A percentile compares a stretch with the other conserved stretches of the same genome.
phyloP scores from a whole-genome alignment of 495 filamentous ascomycete genomes.

The Geoglossum glabrum region DNA sequence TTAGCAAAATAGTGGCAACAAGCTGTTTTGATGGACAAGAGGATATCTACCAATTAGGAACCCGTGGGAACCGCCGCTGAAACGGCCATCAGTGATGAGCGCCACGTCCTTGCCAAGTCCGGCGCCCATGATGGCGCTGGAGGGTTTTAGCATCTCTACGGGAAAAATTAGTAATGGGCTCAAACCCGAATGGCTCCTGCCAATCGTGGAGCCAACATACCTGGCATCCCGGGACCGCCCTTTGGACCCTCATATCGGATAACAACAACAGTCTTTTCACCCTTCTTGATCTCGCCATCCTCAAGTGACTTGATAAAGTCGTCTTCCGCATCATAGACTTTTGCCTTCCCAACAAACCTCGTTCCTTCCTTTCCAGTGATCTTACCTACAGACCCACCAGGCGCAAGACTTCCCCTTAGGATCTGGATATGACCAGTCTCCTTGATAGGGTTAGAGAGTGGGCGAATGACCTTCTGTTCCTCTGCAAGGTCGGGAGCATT shows the following conservation, averaged over 20 bases:
- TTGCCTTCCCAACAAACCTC: conserved; percentile 71
- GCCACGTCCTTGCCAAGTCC: conserved; percentile 69
- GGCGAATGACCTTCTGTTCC: conserved; percentile 82
- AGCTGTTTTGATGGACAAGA: neutral
- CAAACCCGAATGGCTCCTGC: neutral
- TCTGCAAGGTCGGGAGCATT: conserved; percentile 55
- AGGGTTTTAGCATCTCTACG: conserved; percentile 63
- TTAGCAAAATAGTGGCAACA: neutral
- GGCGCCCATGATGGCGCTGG: conserved; percentile 67
- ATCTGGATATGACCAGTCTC: conserved; percentile 91
- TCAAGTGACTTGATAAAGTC: conserved; percentile 25
- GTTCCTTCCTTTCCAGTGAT: conserved; percentile 96
- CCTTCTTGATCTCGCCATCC: conserved; percentile 70
- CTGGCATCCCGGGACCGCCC: conserved; percentile 62
- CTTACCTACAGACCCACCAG: conserved; percentile 85
- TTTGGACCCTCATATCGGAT: conserved; percentile 89
- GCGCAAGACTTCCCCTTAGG: conserved; percentile 73
- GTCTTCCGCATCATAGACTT: conserved; percentile 52
- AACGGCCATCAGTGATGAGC: conserved; percentile 58
- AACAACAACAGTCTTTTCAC: conserved; percentile 91
- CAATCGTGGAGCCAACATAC: neutral
- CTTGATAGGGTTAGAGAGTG: conserved; percentile 84
- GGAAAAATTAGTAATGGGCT: neutral
- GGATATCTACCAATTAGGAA: conserved; percentile 39
- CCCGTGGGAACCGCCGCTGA: conserved; percentile 58